phyloP scores from a whole-genome alignment of 2,329 filamentous ascomycete genomes.

The Phyllosticta citrichinensis region DNA sequence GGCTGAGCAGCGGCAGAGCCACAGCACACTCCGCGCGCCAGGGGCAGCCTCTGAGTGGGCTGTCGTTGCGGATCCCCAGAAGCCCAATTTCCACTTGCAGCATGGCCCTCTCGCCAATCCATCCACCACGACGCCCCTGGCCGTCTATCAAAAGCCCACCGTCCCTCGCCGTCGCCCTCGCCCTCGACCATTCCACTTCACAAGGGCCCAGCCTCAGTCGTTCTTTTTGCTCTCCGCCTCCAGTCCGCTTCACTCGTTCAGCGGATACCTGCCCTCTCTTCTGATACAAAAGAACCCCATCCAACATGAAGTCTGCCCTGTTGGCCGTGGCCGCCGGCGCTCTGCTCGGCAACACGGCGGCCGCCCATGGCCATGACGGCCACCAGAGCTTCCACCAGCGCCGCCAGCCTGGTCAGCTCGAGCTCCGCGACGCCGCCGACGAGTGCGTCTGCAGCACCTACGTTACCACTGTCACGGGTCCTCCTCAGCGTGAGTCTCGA shows the following conservation, averaged over 20 bases:
- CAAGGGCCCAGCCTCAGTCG: conserved; percentile 5
- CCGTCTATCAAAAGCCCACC: conserved; percentile 7
- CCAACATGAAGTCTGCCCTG: conserved; percentile 65
- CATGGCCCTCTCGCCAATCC: background rate
- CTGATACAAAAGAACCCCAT: conserved; percentile 22
- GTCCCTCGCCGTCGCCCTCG: background rate
- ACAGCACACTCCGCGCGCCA: background rate
- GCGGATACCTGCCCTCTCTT: conserved; percentile 44
- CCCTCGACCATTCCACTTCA: background rate
- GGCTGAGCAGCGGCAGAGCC: background rate
- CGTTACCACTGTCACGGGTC: conserved; percentile 60
- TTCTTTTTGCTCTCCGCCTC: conserved; percentile 8
- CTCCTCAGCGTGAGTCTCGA: conserved; percentile 49
- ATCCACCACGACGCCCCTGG: background rate
- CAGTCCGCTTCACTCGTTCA: conserved; percentile 80
- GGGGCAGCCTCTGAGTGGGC: background rate
- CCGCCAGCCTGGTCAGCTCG: conserved; percentile 35
- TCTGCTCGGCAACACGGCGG: conserved; percentile 41
- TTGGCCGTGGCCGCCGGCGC: conserved; percentile 51
- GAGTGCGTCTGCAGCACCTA: conserved; percentile 65
- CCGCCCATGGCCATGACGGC: conserved; percentile 52
- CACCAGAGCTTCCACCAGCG: conserved; percentile 48
- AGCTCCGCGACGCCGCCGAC: conserved; percentile 27
- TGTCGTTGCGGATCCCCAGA: conserved; percentile 8
- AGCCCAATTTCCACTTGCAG: conserved; percentile 5